Evolutionary conservation across 768 basidiomycete species (phyloP), one percentile per base, ranked within the genome.

Genomic region (Tricholoma furcatifolium): DNA sequence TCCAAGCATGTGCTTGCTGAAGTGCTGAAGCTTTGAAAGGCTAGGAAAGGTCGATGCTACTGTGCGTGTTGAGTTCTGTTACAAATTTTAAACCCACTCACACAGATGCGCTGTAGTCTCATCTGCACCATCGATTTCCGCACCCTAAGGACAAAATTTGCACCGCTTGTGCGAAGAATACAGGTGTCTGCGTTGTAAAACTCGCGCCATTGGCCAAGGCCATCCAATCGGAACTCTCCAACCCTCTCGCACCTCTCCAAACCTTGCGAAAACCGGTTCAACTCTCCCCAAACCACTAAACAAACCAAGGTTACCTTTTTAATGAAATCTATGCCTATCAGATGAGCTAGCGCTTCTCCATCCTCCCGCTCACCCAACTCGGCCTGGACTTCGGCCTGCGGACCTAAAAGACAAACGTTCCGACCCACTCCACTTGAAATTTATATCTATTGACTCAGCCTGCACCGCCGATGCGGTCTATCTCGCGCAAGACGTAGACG

Each of bases 281-380:
- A 53, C 61, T n/a, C 57, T 63, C 30, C 60, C 67, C 6, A 78
- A 75, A 53, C 80, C 80, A 27, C 73, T 79, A 30, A 82, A 81
- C 11, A 73, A 68, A 59, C 80, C 81, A 6, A 67, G 72, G 32
- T 74, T 82, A 43, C 6, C 54, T 83, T 24, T 70, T 75, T 3
- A n/a, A n/a, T n/a, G n/a, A 67, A 72, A 20, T 70, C 78, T 31
- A 61, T 76, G 2, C 66, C 68, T 0, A 68, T 71, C 11, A 76
- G 88, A 42, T 85, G 87, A 3, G 85, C 81, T 0, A 90, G 85
- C 59, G 85, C 87, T 2, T 86, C 88, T 6, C 85, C 87, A 2
- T 75, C 72, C 18, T 72, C 53, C 7, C 65, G 64, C 17, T 54
- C 66, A 34, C 64, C 43, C 56, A 4, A 60, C 60, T 20, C 60